A percentile compares a stretch with the other conserved stretches of the same genome.
Conservation (phyloP, 148 eudicot genomes). For the Rhododendron molle region DNA sequence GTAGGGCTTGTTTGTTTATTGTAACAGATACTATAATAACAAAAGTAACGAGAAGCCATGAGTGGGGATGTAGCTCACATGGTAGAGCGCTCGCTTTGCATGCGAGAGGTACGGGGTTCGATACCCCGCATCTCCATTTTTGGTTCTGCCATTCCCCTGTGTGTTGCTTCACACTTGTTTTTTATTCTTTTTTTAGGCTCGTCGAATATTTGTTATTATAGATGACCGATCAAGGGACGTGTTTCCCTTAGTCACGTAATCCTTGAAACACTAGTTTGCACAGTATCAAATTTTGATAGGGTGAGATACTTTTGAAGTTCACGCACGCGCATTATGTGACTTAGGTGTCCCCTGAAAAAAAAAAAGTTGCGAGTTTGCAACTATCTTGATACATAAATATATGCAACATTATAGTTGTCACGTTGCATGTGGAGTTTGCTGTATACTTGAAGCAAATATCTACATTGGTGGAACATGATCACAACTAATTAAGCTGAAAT, state of each 20-base stretch:
- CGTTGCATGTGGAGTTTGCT: neutral
- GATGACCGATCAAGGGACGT: too few relatives aligned
- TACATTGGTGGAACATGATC: neutral
- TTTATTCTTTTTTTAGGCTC: neutral
- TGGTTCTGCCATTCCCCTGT: neutral
- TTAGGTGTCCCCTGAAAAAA: neutral
- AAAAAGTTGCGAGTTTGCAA: too few relatives aligned
- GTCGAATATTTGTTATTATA: neutral
- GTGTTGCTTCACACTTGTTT: neutral
- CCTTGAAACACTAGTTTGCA: too few relatives aligned
- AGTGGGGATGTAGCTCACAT: conserved; percentile 69
- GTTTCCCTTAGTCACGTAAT: too few relatives aligned
- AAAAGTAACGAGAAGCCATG: too few relatives aligned
- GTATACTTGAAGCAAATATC: neutral
- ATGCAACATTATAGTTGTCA: neutral
- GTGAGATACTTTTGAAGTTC: too few relatives aligned
- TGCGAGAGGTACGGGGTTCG: conserved; percentile 77
- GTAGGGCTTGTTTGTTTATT: neutral
- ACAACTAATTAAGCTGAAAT: neutral
- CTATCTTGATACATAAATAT: neutral
- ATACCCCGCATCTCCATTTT: conserved; percentile 28
- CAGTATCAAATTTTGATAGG: too few relatives aligned
- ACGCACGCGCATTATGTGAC: neutral
- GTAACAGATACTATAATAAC: fast-evolving
- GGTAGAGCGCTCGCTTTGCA: conserved; percentile 79